Base-by-base conservation (phyloP, 306 rosid species). In the Delonix regia region DNA sequence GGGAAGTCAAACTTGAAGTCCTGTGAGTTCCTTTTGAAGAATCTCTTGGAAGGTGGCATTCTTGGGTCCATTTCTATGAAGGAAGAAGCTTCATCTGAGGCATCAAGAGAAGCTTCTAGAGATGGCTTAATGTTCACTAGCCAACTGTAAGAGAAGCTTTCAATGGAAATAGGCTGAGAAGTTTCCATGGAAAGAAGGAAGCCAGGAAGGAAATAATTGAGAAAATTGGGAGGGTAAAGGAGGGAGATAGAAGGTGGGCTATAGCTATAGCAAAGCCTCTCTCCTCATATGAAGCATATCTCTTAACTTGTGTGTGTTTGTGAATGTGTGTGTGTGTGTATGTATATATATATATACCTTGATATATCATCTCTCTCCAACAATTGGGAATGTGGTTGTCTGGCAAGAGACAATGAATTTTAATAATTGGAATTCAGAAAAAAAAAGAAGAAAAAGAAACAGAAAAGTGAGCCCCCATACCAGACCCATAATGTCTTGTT, bases 1-100 rank as follows among this genome's bases (percentile, higher is more conserved):
- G 94, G 98, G 82, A 89, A 90, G 36, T 96, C 98, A 56, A 96
- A 96, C 39, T 88, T 96, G 88, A 93, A 91, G 73, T 94, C 97
- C 28, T 87, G 94, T 6, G 99, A 88, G 30, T 83, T 90, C 53
- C 36, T 84, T 38, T 21, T 47, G 39, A 90, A 90, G 86, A 94
- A 90, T 77, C 99, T 90, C 85, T 89, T 86, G 18, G 97, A 94
- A 47, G 99, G 95, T 71, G 99, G 82, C 94, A 86, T 88, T 83
- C 88, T 90, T 55, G 99, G 99, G 77, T 94, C 97, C 99, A 94
- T 94, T 85, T 96, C 99, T 78, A 96, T 96, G 97, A 90, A 96
- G 74, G 95, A 90, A 22, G 49, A 66, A 45, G 89, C 85, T 82
- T 90, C 96, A 78, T 93, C 98, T 24, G 89, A 91, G 12, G 91